These are phyloP conservation scores for Cryptococcus amylolentus DNA, from an alignment of 1,284 basidiomycete species.

Conservation along the genomic window DNA sequence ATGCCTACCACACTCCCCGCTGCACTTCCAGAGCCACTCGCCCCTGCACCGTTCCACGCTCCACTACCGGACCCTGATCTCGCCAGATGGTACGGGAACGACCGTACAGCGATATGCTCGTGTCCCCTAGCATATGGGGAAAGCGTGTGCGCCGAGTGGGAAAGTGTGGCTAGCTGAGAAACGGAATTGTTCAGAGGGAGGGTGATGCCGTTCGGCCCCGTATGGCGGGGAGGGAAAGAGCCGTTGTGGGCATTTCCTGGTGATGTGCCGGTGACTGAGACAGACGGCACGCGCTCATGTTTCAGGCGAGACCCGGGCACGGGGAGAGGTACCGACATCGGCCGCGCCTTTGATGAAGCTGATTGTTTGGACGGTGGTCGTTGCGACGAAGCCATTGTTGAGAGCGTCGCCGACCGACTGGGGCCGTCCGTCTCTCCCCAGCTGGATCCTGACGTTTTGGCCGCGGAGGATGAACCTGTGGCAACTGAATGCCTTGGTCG, in stretches of 20 bases:
- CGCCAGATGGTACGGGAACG: slow-evolving; percentile 60
- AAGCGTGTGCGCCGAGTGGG: slow-evolving; percentile 81
- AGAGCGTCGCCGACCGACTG: slow-evolving; percentile 21
- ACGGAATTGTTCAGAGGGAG: slow-evolving; percentile 72
- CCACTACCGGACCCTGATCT: no score
- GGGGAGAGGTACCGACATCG: slow-evolving; percentile 14
- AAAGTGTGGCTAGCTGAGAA: slow-evolving; percentile 76
- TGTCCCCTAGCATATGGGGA: slow-evolving; percentile 84
- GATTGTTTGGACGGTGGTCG: slow-evolving; percentile 25
- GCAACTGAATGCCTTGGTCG: neutral
- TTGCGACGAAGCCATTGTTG: slow-evolving; percentile 27
- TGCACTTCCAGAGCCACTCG: neutral
- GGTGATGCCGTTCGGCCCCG: slow-evolving; percentile 55
- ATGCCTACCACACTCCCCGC: neutral
- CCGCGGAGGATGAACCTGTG: slow-evolving; percentile 18
- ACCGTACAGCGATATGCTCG: slow-evolving; percentile 84
- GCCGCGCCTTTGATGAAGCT: neutral
- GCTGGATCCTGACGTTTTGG: slow-evolving; percentile 25
- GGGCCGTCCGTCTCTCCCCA: slow-evolving; percentile 22
- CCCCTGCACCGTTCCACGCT: slow-evolving; percentile 37
- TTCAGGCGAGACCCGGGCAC: slow-evolving; percentile 2
- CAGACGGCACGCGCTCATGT: slow-evolving; percentile 8
- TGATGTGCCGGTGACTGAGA: slow-evolving; percentile 21
- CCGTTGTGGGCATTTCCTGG: slow-evolving; percentile 16
- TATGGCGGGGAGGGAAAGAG: slow-evolving; percentile 31